Conservation (phyloP, 2,329 filamentous ascomycete genomes). For the Diaporthe citriasiana region DNA sequence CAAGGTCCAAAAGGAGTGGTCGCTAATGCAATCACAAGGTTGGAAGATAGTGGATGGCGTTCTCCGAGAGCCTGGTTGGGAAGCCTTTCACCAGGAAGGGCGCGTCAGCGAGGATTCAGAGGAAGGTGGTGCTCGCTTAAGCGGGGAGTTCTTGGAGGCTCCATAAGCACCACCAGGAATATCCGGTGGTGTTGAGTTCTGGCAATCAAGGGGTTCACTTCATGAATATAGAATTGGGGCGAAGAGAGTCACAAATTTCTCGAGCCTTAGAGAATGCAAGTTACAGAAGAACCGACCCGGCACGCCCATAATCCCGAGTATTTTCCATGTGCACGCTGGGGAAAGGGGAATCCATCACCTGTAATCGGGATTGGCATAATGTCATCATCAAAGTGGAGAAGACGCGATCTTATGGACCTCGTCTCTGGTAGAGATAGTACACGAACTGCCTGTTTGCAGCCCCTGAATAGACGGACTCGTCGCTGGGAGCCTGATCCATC, state of each 20-base stretch:
- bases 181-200: neutral
- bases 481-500: neutral
- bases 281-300: neutral
- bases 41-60: conserved; percentile 73
- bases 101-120: conserved; percentile 38
- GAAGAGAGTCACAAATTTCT: neutral
- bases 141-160: conserved; percentile 56
- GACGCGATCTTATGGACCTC: conserved; percentile 29
- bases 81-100: conserved; percentile 9
- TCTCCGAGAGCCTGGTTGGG: conserved; percentile 32
- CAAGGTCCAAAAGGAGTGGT: conserved; percentile 80
- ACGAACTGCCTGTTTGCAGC: conserved; percentile 27
- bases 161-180: conserved; percentile 14
- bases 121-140: conserved; percentile 48
- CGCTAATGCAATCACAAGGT: conserved; percentile 72
- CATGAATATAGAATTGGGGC: conserved; percentile 12
- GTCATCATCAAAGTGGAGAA: conserved; percentile 43
- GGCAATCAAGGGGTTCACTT: conserved; percentile 14
- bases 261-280: too few relatives aligned
- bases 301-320: neutral
- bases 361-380: conserved; percentile 28
- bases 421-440: conserved; percentile 36
- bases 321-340: neutral
- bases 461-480: conserved; percentile 18
- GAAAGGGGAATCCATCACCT: neutral